phyloP scores from a whole-genome alignment of 129 eudicot genomes.

The Deinandra increscens region DNA sequence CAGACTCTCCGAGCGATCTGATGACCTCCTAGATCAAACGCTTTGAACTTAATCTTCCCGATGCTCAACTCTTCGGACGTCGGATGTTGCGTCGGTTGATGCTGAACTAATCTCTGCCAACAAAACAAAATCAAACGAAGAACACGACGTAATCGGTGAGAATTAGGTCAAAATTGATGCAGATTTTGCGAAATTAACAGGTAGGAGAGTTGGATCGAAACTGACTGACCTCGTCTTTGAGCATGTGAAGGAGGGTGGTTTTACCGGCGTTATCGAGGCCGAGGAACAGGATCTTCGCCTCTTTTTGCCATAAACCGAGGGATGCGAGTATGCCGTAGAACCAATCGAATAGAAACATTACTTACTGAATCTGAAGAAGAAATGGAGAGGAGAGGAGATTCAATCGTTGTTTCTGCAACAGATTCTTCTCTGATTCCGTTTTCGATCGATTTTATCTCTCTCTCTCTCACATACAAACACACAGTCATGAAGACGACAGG shows the following conservation, averaged over 20 bases:
- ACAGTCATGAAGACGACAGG: neutral
- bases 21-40: too few relatives aligned
- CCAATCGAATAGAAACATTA: constrained; percentile 23
- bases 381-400: too few relatives aligned
- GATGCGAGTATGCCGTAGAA: constrained; percentile 23
- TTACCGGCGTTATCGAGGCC: constrained; percentile 28
- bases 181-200: neutral
- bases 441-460: neutral
- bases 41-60: too few relatives aligned
- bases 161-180: neutral
- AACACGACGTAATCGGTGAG: neutral
- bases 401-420: constrained; percentile 1
- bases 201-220: neutral
- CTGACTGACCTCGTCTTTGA: constrained; percentile 19
- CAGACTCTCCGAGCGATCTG: too few relatives aligned
- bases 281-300: constrained; percentile 24
- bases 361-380: too few relatives aligned
- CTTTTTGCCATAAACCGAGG: constrained; percentile 24
- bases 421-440: constrained; percentile 3
- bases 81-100: constrained; percentile 29
- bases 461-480: neutral
- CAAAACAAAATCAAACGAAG: neutral
- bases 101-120: constrained; percentile 23
- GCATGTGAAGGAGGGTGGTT: constrained; percentile 26
- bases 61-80: constrained; percentile 25